Conservation (phyloP, 1,139 yeast genomes). For the Lodderomyces margitis region DNA sequence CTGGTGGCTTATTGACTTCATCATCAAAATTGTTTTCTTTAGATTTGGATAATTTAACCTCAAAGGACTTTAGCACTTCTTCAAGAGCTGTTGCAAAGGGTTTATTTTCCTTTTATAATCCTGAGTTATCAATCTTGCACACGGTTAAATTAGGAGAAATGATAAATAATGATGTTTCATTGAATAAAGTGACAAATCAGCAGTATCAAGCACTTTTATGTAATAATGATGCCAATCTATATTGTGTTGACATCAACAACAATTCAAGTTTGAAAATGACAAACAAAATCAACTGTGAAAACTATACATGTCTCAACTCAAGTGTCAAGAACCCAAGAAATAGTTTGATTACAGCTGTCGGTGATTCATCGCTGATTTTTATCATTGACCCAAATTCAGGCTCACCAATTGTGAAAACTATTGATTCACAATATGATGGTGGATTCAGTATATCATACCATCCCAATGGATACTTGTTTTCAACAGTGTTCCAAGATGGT, state of each 20-base stretch:
- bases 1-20: conserved; percentile 62
- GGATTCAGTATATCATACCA: conserved; percentile 86
- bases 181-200: conserved; percentile 40
- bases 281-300: conserved; percentile 35
- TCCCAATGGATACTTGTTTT: conserved; percentile 67
- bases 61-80: conserved; percentile 1
- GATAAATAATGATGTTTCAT: conserved; percentile 79
- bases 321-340: conserved; percentile 32
- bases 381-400: conserved; percentile 33
- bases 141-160: conserved; percentile 70
- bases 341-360: conserved; percentile 36
- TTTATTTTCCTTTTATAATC: conserved; percentile 56
- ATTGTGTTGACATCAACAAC: conserved; percentile 56
- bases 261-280: conserved; percentile 41
- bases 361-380: conserved; percentile 40
- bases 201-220: conserved; percentile 64
- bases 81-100: conserved; percentile 44
- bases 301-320: conserved; percentile 41
- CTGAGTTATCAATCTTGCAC: conserved; percentile 28
- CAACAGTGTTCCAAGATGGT: conserved; percentile 86
- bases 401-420: conserved; percentile 21
- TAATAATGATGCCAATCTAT: conserved; percentile 75
- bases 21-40: conserved; percentile 27
- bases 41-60: conserved; percentile 26
- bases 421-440: conserved; percentile 64